Evolutionary conservation across 768 basidiomycete genomes (phyloP).

Genomic region (Candolleomyces efflorescens): DNA sequence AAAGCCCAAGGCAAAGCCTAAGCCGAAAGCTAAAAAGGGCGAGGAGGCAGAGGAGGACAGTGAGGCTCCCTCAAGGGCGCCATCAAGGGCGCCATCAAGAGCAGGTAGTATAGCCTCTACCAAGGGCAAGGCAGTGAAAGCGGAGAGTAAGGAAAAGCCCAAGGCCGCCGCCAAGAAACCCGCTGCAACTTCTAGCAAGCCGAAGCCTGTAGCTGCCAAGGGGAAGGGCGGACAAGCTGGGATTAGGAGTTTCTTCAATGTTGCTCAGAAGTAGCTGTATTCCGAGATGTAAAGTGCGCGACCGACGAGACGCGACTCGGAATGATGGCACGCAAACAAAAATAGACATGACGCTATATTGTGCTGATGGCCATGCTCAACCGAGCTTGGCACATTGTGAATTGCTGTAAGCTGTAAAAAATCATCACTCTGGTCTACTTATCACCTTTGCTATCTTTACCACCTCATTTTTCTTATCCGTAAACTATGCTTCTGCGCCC

Average conservation of each 20-base stretch:
- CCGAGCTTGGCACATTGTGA: too few species aligned
- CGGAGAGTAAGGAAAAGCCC: neutral
- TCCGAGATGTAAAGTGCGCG: neutral
- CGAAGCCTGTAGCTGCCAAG: neutral
- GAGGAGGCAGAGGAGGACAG: neutral
- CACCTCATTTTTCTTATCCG: too few species aligned
- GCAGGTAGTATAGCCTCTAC: neutral
- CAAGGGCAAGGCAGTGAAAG: neutral
- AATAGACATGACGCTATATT: too few species aligned
- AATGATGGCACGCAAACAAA: too few species aligned
- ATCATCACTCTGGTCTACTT: too few species aligned
- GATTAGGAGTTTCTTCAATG: constrained; percentile 2
- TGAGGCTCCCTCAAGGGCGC: neutral
- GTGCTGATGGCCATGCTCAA: too few species aligned
- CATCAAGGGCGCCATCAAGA: neutral
- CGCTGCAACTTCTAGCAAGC: neutral
- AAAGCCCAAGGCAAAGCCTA: constrained; percentile 4
- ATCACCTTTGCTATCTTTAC: too few species aligned
- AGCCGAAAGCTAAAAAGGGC: neutral
- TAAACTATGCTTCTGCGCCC: too few species aligned
- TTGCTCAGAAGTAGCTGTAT: neutral
- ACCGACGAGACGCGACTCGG: neutral
- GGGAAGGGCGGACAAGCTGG: neutral
- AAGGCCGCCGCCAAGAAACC: neutral
- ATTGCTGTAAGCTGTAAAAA: too few species aligned